phyloP scores from a whole-genome alignment of 2,329 filamentous ascomycete species.

The Exutisphaerella laricina region DNA sequence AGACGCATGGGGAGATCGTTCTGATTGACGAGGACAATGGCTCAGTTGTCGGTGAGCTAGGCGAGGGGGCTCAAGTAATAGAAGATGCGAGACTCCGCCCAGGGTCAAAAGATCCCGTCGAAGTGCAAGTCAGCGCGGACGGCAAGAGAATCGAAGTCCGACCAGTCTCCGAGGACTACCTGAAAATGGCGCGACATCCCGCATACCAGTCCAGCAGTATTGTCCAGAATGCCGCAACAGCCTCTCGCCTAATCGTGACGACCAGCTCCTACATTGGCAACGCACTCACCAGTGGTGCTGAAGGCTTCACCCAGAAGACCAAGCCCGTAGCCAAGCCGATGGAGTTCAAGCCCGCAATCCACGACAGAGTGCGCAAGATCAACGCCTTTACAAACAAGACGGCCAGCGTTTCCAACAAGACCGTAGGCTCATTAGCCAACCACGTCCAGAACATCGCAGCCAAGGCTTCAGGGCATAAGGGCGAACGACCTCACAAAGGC shows the following conservation, averaged over 20 bases:
- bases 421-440: slow-evolving; percentile 74
- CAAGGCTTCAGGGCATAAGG: slow-evolving; percentile 59
- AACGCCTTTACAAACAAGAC: slow-evolving; percentile 78
- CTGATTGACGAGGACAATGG: slow-evolving; percentile 94
- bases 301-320: slow-evolving; percentile 72
- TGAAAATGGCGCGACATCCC: slow-evolving; percentile 74
- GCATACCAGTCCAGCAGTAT: slow-evolving; percentile 85
- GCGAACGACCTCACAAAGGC: slow-evolving; percentile 51
- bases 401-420: slow-evolving; percentile 74
- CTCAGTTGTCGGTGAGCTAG: slow-evolving; percentile 86
- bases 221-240: slow-evolving; percentile 79
- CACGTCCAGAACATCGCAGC: slow-evolving; percentile 90
- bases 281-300: slow-evolving; percentile 69
- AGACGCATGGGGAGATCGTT: slow-evolving; percentile 67
- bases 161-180: slow-evolving; percentile 63
- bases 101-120: slow-evolving; percentile 87
- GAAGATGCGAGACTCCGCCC: slow-evolving; percentile 70
- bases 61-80: slow-evolving; percentile 72
- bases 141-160: slow-evolving; percentile 64
- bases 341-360: slow-evolving; percentile 80
- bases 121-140: slow-evolving; percentile 66
- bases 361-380: slow-evolving; percentile 79
- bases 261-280: slow-evolving; percentile 75
- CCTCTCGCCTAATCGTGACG: slow-evolving; percentile 87
- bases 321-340: slow-evolving; percentile 74